Percentiles rank a stretch among this genome's conserved stretches.
These are phyloP conservation scores for Musa troglodytarum DNA, from an alignment of 176 grass and related monocot genomes.

Conservation along the genomic window DNA sequence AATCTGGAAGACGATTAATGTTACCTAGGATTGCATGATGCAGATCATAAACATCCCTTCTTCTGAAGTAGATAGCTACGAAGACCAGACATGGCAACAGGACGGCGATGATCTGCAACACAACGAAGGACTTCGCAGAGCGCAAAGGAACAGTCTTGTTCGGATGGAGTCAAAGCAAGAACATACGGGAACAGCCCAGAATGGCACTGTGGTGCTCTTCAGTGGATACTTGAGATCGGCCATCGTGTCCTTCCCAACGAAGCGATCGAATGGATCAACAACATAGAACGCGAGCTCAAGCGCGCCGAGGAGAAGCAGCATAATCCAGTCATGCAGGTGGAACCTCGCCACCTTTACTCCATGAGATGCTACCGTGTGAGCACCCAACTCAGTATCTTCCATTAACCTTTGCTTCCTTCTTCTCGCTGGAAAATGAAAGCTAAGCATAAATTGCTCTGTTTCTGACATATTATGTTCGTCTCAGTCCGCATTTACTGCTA, in stretches of 20 bases:
- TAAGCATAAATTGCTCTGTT: no score
- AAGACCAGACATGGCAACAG: slow-evolving; percentile 51
- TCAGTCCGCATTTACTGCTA: no score
- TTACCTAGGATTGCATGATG: slow-evolving; percentile 87
- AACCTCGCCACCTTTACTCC: slow-evolving; percentile 36
- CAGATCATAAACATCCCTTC: slow-evolving; percentile 86
- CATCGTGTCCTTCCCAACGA: slow-evolving; percentile 62
- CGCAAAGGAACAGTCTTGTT: no score
- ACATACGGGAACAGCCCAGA: slow-evolving; percentile 68
- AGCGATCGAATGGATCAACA: slow-evolving; percentile 55
- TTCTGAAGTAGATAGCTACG: slow-evolving; percentile 72
- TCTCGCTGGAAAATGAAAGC: no score
- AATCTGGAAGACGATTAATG: background rate
- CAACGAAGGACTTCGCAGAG: background rate
- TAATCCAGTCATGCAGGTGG: slow-evolving; percentile 59
- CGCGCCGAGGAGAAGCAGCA: slow-evolving; percentile 34
- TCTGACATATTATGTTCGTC: no score
- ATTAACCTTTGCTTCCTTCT: background rate
- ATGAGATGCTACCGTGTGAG: slow-evolving; percentile 51
- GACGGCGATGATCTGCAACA: slow-evolving; percentile 65
- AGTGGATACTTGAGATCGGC: slow-evolving; percentile 48
- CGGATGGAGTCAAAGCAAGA: background rate
- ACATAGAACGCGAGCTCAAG: slow-evolving; percentile 39
- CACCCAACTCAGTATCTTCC: slow-evolving; percentile 41
- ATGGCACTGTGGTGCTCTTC: slow-evolving; percentile 55